phyloP scores from a whole-genome alignment of 148 eudicot genomes.

The Tetragonia tetragonoides region DNA sequence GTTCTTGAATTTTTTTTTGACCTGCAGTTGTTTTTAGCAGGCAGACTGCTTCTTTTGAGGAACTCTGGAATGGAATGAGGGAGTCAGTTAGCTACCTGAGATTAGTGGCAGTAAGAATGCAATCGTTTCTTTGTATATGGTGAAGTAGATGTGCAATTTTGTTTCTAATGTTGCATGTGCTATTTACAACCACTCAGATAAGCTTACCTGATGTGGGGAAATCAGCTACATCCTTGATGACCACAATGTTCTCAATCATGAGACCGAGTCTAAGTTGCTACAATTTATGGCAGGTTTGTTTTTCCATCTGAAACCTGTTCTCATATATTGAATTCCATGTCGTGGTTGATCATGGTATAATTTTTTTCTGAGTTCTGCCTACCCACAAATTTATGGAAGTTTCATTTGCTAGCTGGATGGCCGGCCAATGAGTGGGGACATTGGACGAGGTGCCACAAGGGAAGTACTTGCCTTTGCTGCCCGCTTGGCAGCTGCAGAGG shows the following conservation, averaged over 20 bases:
- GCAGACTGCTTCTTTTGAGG: constrained; percentile 50
- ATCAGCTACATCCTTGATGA: constrained; percentile 52
- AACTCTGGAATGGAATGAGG: constrained; percentile 70
- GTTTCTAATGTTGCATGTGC: constrained; percentile 14
- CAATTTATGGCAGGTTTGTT: constrained; percentile 86
- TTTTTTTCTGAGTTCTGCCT: not conserved
- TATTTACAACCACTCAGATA: constrained; percentile 48
- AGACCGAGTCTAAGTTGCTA: constrained; percentile 47
- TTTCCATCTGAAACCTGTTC: not conserved
- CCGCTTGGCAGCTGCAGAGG: constrained; percentile 56
- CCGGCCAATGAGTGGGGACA: constrained; percentile 98
- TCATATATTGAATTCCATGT: not conserved
- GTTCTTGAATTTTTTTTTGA: constrained; percentile 16
- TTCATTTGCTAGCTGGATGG: constrained; percentile 70
- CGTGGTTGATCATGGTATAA: not conserved
- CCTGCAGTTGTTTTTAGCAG: constrained; percentile 33
- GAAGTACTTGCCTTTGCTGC: constrained; percentile 71
- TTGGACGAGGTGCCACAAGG: constrained; percentile 87
- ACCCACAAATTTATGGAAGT: constrained; percentile 10
- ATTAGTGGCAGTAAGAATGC: constrained; percentile 64
- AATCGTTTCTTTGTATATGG: constrained; percentile 5
- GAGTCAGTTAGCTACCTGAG: constrained; percentile 59
- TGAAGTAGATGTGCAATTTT: not conserved
- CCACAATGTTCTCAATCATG: constrained; percentile 65
- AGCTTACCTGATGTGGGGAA: constrained; percentile 72